Evolutionary conservation across 306 rosid genomes (phyloP), one percentile per base, ranked within the genome.

Genomic region (Styphnolobium japonicum): DNA sequence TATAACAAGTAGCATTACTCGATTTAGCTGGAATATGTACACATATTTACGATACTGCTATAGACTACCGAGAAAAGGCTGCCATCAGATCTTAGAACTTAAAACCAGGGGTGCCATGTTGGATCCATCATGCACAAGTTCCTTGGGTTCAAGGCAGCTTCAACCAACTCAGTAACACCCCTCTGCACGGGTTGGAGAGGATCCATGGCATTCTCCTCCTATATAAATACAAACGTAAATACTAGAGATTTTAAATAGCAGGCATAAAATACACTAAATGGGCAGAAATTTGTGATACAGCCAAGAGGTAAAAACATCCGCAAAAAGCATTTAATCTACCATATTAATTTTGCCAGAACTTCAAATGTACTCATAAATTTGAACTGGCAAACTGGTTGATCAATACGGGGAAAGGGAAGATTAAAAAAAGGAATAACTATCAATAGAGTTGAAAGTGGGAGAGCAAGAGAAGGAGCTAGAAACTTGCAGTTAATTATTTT

Each of bases 21-120:
- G 15, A 66, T 25, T 31, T n/a, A 68, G 64, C 55, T 29, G 18
- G 67, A 58, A 51, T 80, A 84, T 75, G 57, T 66, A 66, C 81
- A 71, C 7, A 53, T 12, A 82, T 73, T 49, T 79, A 84, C 76
- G 15, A 27, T 6, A 27, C 14, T 49, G 42, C 37, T 6, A 80
- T 14, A 55, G 7, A 80, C 58, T 33, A 69, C 64, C 71, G 39
- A 57, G 46, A 25, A 60, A 11, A 61, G 37, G n/a, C 39, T 56
- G 21, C 64, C 12, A 63, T 21, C 65, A 19, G 19, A 60, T 27
- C 75, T 55, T 71, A 90, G 3, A 6, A 12, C 1, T 76, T 81
- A 94, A 86, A 96, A 96, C 99, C 99, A 96, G 57, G 99, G 98
- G 81, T 96, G 99, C 99, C 99, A 96, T 7, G 99, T 96, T 3